Conservation (phyloP, 2,329 filamentous ascomycete species). For the Pseudonectria buxi region DNA sequence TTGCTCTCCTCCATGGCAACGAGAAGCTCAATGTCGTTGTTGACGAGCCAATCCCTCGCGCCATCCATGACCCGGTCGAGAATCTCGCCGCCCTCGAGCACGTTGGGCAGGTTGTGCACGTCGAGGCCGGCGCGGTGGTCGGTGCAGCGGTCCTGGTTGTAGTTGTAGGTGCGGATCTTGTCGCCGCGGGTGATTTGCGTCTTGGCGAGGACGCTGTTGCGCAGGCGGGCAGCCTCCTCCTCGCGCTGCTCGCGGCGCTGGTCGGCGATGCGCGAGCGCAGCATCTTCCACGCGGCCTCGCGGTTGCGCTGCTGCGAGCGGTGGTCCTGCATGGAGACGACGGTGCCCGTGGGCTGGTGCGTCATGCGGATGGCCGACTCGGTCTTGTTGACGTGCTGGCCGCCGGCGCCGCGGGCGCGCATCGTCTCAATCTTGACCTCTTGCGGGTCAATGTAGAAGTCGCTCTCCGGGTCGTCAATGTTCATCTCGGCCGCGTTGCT, state of each 20-base stretch:
- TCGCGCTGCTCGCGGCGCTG: conserved; percentile 74
- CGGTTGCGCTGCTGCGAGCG: conserved; percentile 87
- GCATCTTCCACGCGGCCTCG: conserved; percentile 76
- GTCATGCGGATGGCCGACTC: conserved; percentile 92
- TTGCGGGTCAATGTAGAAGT: conserved; percentile 81
- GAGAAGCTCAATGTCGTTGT: conserved; percentile 66
- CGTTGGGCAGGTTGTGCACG: conserved; percentile 70
- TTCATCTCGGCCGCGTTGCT: conserved; percentile 46
- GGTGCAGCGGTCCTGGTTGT: conserved; percentile 68
- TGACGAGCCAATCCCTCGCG: conserved; percentile 67
- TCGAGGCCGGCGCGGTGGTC: conserved; percentile 80
- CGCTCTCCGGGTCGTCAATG: conserved; percentile 76
- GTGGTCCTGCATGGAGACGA: conserved; percentile 88
- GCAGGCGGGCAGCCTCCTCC: conserved; percentile 65
- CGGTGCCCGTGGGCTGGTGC: conserved; percentile 77
- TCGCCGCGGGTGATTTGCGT: conserved; percentile 83
- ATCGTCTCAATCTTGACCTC: conserved; percentile 85
- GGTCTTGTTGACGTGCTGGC: conserved; percentile 97
- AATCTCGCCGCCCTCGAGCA: conserved; percentile 66
- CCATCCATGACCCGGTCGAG: conserved; percentile 73
- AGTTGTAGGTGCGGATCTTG: conserved; percentile 92
- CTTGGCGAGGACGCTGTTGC: conserved; percentile 71
- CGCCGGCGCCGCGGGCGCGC: conserved; percentile 85
- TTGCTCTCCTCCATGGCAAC: conserved; percentile 53
- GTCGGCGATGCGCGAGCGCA: conserved; percentile 78